A percentile compares a stretch with the other conserved stretches of the same genome.
phyloP scores from a whole-genome alignment of 2,329 filamentous ascomycete genomes.

The Tolypocladium endophyticum region DNA sequence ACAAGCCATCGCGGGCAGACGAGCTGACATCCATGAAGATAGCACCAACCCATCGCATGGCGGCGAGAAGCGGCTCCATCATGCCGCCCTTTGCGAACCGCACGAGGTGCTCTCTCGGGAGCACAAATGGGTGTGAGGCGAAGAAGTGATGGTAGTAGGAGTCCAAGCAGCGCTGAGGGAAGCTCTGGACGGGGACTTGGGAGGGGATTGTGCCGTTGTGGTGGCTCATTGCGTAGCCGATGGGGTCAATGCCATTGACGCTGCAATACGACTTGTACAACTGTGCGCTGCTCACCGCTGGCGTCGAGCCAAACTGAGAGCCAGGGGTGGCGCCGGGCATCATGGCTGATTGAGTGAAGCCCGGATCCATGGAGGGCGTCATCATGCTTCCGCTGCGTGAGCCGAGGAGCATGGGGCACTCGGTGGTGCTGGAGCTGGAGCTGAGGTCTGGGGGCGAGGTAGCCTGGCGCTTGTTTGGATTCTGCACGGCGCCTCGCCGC shows the following conservation, averaged over 20 bases:
- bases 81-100: slow-evolving; percentile 36
- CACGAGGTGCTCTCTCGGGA: slow-evolving; percentile 41
- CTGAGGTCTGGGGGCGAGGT: slow-evolving; percentile 24
- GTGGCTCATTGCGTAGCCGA: slow-evolving; percentile 7
- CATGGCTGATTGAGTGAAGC: slow-evolving; percentile 4
- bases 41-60: slow-evolving; percentile 46
- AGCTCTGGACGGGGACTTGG: slow-evolving; percentile 16
- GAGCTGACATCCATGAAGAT: slow-evolving; percentile 40
- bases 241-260: slow-evolving; percentile 14
- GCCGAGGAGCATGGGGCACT: slow-evolving; percentile 26
- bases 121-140: slow-evolving; percentile 45
- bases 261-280: slow-evolving; percentile 24
- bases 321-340: slow-evolving; percentile 5
- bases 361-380: not conserved
- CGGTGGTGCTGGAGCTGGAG: slow-evolving; percentile 14
- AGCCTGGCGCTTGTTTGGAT: slow-evolving; percentile 39
- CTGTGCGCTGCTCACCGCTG: slow-evolving; percentile 20
- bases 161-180: slow-evolving; percentile 43
- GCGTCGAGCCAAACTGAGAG: slow-evolving; percentile 10
- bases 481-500: slow-evolving; percentile 26
- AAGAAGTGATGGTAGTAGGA: slow-evolving; percentile 50
- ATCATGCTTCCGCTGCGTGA: slow-evolving; percentile 10
- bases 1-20: slow-evolving; percentile 32
- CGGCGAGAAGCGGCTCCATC: slow-evolving; percentile 38
- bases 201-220: slow-evolving; percentile 7